Conservation (phyloP, 345 rosid genomes). For the Firmiana major region DNA sequence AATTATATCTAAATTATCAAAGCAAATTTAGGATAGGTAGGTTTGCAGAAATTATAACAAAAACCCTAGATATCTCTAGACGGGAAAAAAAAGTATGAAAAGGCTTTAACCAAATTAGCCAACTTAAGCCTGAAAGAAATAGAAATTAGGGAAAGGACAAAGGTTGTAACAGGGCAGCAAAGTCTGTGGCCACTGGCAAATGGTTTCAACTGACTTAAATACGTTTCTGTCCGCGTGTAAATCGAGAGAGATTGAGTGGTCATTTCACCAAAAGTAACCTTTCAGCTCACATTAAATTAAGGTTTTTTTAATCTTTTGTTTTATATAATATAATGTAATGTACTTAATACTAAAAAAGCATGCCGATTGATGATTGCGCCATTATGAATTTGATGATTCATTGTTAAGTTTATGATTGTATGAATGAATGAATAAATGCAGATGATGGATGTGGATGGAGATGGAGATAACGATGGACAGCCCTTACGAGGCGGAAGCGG, state of each 20-base stretch:
- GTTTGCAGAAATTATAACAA: conserved; percentile 6
- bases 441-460: neutral
- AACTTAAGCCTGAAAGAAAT: conserved; percentile 17
- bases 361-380: conserved; percentile 27
- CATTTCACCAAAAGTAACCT: conserved; percentile 37
- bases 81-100: neutral
- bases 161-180: conserved; percentile 18
- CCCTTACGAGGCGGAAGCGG: conserved; percentile 24
- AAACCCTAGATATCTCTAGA: conserved; percentile 17
- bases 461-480: neutral
- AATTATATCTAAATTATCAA: neutral
- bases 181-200: conserved; percentile 20
- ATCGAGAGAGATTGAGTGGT: conserved; percentile 44
- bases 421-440: neutral
- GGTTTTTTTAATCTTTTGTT: neutral
- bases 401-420: neutral
- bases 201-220: conserved; percentile 32
- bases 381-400: conserved; percentile 30
- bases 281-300: conserved; percentile 2
- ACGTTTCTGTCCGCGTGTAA: conserved; percentile 20
- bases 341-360: neutral
- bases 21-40: neutral
- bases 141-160: conserved; percentile 26
- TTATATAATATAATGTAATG: neutral
- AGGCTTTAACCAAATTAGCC: conserved; percentile 28